These are phyloP conservation scores for Paramecium biaurelia DNA, from an alignment of 73 alveolate genomes.

Conservation along the genomic window DNA sequence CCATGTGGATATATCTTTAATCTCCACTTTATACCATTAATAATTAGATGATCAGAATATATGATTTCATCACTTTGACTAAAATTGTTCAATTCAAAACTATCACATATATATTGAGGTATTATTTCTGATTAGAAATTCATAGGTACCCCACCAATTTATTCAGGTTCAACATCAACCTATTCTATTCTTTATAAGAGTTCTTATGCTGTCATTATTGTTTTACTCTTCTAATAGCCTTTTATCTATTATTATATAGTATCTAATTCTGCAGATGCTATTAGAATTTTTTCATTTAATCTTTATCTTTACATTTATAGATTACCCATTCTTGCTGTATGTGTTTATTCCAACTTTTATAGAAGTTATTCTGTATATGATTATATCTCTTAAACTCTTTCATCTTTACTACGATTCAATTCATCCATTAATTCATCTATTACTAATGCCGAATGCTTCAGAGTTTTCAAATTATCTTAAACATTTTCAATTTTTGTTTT, in stretches of 20 bases:
- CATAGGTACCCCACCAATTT: constrained; percentile 66
- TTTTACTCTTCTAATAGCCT: constrained; percentile 66
- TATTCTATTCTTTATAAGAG: constrained; percentile 63
- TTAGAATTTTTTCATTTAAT: constrained; percentile 59
- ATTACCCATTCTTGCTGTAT: constrained; percentile 63
- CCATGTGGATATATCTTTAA: constrained; percentile 96
- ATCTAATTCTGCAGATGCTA: constrained; percentile 46
- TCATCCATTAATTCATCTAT: constrained; percentile 40
- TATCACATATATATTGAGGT: constrained; percentile 87
- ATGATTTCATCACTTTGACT: constrained; percentile 80
- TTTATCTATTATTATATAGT: neutral
- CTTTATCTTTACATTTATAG: constrained; percentile 53
- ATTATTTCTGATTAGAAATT: constrained; percentile 79
- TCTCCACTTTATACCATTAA: constrained; percentile 93
- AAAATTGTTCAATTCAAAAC: constrained; percentile 75
- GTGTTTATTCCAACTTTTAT: constrained; percentile 74
- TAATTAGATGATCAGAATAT: constrained; percentile 82
- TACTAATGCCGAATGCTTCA: neutral
- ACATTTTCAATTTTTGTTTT: constrained; percentile 77
- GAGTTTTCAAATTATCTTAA: neutral
- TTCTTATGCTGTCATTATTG: constrained; percentile 70
- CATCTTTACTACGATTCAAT: constrained; percentile 83
- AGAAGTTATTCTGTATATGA: constrained; percentile 75
- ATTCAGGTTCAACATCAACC: constrained; percentile 64
- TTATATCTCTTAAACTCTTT: constrained; percentile 84